Conservation (phyloP, 345 rosid species). For the Heritiera fomes region DNA sequence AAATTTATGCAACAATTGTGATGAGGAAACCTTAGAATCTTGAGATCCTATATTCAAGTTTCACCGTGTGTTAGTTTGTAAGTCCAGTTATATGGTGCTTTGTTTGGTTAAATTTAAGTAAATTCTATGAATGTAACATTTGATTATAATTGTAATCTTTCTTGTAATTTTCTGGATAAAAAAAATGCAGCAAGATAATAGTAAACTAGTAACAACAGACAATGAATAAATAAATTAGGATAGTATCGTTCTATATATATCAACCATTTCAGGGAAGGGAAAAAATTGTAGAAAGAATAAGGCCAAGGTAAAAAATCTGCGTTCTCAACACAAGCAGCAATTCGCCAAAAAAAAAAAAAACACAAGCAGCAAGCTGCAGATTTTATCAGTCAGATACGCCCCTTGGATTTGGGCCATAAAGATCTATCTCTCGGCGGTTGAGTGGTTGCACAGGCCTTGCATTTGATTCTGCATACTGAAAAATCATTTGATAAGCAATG, state of each 20-base stretch:
- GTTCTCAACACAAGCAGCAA: not conserved
- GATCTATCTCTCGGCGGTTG: slow-evolving; percentile 27
- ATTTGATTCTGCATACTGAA: slow-evolving; percentile 53
- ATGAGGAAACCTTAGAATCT: no score
- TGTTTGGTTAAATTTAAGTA: no score
- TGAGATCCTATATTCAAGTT: no score
- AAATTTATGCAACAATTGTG: no score
- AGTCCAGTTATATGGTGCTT: no score
- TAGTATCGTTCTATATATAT: not conserved
- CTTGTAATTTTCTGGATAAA: no score
- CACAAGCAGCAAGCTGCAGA: not conserved
- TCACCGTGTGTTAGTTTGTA: no score
- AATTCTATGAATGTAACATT: no score
- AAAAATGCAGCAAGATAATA: slow-evolving; percentile 29
- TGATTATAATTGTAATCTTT: no score
- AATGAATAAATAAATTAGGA: not conserved
- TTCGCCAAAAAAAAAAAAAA: no score
- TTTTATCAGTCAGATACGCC: not conserved
- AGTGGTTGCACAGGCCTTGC: slow-evolving; percentile 56
- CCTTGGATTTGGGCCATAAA: not conserved
- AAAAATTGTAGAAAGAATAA: not conserved
- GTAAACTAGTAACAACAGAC: not conserved
- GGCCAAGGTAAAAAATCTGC: not conserved
- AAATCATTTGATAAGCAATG: not conserved
- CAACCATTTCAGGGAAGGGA: not conserved